Base-by-base conservation (phyloP, 75 land plant genomes). In the Isoetes taiwanensis region DNA sequence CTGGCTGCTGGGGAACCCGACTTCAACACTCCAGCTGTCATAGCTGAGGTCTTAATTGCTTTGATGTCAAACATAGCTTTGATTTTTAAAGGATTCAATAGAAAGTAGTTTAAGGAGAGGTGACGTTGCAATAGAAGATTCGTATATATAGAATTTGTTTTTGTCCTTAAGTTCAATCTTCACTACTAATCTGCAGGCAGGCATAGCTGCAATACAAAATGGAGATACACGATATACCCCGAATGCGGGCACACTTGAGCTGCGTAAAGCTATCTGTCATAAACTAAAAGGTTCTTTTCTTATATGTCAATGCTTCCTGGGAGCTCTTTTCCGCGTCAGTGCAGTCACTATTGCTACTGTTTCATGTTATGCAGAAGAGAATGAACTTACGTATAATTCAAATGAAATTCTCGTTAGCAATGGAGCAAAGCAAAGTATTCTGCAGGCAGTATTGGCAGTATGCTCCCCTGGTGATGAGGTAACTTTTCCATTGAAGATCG, bases 401-500 rank as follows among this genome's bases (percentile, higher is more conserved):
- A 90, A 89, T 72, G 80, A 94, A 46, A 85, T 93, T 61, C 57
- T 93, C 40, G 90, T 93, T 41, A 93, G 96, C 62, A 93, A 93
- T 80, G 98, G 98, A 34, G 98, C 98, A 27, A 88, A 93, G 58
- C 98, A 93, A 64, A 54, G 81, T 38, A 82, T 84, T 30, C 39
- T 79, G 61, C 99, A 94, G 61, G 86, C 99, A 30, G 82, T 85
- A 4, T 72, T 84, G 58, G 96, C 98, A 11, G 86, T 93, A 48
- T 93, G 98, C 61, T 81, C 98, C 6, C 96, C 98, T 9, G 96
- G 90, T 17, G 98, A 93, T 74, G 98, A 93, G 90, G 98, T 88
- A 57, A 66, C 20, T 17, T 12, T 11, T 23, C 14, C 14, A 17
- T 46, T 4, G 10, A 46, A 9, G 6, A 4, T 6, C 6, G 23